Conservation (phyloP, 306 rosid genomes). For the Cercis canadensis region DNA sequence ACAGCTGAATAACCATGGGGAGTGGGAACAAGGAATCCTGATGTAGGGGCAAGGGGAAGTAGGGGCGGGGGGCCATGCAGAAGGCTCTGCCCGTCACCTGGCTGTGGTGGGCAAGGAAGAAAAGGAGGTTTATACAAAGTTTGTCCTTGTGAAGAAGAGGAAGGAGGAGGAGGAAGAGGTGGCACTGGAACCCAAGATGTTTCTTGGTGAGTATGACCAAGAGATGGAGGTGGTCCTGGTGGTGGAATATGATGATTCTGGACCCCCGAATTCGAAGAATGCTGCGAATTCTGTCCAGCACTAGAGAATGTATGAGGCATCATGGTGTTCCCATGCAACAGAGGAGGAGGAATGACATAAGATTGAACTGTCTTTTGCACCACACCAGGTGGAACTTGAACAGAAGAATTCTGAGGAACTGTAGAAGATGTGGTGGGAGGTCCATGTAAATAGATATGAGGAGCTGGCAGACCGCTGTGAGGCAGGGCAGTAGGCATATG, state of each 20-base stretch:
- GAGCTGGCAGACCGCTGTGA: conserved; percentile 43
- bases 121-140: conserved; percentile 42
- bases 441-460: conserved; percentile 52
- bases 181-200: conserved; percentile 48
- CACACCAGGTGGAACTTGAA: conserved; percentile 46
- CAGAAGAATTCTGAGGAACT: conserved; percentile 40
- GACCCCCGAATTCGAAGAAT: conserved; percentile 48
- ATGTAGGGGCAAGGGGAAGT: conserved; percentile 41
- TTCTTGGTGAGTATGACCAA: conserved; percentile 43
- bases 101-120: conserved; percentile 42
- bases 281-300: conserved; percentile 46
- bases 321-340: conserved; percentile 54
- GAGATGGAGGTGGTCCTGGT: conserved; percentile 39
- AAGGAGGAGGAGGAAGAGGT: conserved; percentile 47
- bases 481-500: conserved; percentile 46
- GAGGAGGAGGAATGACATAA: conserved; percentile 44
- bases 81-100: conserved; percentile 51
- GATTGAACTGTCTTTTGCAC: conserved; percentile 51
- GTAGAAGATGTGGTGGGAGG: conserved; percentile 42
- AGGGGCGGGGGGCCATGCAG: conserved; percentile 50
- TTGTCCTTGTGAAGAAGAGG: conserved; percentile 55
- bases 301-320: conserved; percentile 40
- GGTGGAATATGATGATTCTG: conserved; percentile 47
- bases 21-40: conserved; percentile 39
- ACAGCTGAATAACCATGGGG: conserved; percentile 45